Evolutionary conservation across 768 basidiomycete genomes (phyloP).

Genomic region (Termitomyces sp.): DNA sequence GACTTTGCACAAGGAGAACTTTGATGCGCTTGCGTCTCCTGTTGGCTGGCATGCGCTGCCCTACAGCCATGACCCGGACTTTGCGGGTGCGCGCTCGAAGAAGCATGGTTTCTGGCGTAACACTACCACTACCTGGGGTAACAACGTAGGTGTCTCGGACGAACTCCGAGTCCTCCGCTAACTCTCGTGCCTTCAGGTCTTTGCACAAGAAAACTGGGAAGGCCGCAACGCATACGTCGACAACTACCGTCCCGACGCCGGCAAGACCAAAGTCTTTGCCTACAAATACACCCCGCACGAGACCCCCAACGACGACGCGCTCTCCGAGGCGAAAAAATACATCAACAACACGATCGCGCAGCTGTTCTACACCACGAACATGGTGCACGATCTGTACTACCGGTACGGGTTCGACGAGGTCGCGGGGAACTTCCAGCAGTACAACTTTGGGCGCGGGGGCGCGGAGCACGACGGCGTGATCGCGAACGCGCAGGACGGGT

Average conservation of each 20-base stretch:
- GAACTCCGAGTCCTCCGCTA: neutral
- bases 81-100: slow-evolving; percentile 20
- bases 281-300: slow-evolving; percentile 71
- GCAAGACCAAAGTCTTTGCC: slow-evolving; percentile 54
- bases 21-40: slow-evolving; percentile 78
- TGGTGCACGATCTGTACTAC: slow-evolving; percentile 82
- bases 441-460: slow-evolving; percentile 93
- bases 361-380: slow-evolving; percentile 83
- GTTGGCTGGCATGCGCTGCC: slow-evolving; percentile 92
- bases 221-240: slow-evolving; percentile 60
- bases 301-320: slow-evolving; percentile 51
- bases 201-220: slow-evolving; percentile 93
- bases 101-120: slow-evolving; percentile 46
- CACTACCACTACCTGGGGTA: slow-evolving; percentile 82
- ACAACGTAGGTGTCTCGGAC: slow-evolving; percentile 52
- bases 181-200: slow-evolving; percentile 43
- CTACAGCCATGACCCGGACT: slow-evolving; percentile 59
- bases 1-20: slow-evolving; percentile 55
- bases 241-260: slow-evolving; percentile 80
- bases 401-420: slow-evolving; percentile 90
- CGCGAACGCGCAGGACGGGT: slow-evolving; percentile 93
- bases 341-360: slow-evolving; percentile 87
- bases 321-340: slow-evolving; percentile 73
- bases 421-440: slow-evolving; percentile 95
- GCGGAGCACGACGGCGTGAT: slow-evolving; percentile 87